Percentiles rank a stretch among this genome's conserved stretches.
Evolutionary conservation across 495 filamentous ascomycete genomes (phyloP).

Genomic region (Penicillium macrosclerotiorum): DNA sequence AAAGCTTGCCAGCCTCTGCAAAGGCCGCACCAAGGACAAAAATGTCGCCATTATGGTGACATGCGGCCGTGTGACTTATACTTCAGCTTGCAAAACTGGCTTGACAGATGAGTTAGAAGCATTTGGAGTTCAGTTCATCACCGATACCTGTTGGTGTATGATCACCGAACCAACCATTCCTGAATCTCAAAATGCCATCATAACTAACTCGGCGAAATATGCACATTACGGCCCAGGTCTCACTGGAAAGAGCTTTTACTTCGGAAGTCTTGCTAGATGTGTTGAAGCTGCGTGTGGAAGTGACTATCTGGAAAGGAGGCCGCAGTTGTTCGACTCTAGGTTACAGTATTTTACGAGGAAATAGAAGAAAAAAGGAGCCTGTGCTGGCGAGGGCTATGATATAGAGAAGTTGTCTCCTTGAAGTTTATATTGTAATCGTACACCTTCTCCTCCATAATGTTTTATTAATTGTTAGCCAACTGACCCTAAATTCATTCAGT

Average conservation of each 20-base stretch:
- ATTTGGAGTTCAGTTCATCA: constrained; percentile 26
- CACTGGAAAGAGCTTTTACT: constrained; percentile 14
- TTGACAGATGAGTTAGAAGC: constrained; percentile 11
- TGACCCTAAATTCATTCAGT: too few species aligned
- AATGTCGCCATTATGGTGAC: constrained; percentile 17
- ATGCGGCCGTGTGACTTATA: constrained; percentile 18
- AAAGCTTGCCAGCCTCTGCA: constrained; percentile 10
- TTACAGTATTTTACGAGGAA: too few species aligned
- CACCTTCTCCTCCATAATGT: too few species aligned
- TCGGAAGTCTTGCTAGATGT: constrained; percentile 22
- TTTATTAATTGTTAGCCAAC: too few species aligned
- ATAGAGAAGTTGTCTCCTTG: too few species aligned
- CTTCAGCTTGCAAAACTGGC: constrained; percentile 9
- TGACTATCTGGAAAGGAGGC: too few species aligned
- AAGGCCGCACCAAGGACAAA: constrained; percentile 9
- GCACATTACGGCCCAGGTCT: constrained; percentile 27
- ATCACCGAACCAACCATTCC: constrained; percentile 25
- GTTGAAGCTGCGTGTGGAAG: constrained; percentile 18
- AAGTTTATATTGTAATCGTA: too few species aligned
- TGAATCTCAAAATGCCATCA: constrained; percentile 5
- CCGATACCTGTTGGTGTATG: constrained; percentile 36
- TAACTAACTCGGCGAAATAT: constrained; percentile 33
- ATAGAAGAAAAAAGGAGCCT: too few species aligned
- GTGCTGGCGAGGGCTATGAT: too few species aligned
- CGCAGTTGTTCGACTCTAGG: too few species aligned